Evolutionary conservation across 2,329 filamentous ascomycete genomes (phyloP), one percentile per base, ranked within the genome.

Genomic region (Phoma sp.): DNA sequence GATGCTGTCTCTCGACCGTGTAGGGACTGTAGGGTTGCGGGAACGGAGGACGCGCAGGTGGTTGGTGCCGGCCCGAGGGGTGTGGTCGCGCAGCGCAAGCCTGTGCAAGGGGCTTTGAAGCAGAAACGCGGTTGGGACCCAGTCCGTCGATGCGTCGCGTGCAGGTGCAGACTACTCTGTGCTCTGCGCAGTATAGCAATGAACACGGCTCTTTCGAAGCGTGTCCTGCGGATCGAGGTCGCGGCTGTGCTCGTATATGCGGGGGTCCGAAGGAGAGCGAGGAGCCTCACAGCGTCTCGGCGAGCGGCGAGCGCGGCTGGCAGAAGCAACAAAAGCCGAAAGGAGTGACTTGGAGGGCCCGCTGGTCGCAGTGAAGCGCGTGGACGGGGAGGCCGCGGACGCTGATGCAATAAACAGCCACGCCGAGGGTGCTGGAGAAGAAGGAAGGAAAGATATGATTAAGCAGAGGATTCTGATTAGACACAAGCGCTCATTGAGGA

Each of bases 61-160:
- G 46, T 23, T 74, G 73, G 73, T 69, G 68, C 72, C 73, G 71
- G 73, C 73, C 74, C 75, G 75, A 74, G 65, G 75, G 68, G 20
- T 32, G 50, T 39, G 30, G 32, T 47, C 64, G 65, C 61, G 63
- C 60, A 62, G 55, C 51, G 64, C 56, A 58, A 53, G 64, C 53
- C 56, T 63, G 63, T 64, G 62, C 56, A 47, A 42, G 56, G 51
- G 51, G 51, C 32, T 34, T 34, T 37, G 5, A 39, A 25, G 50
- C 50, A 53, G 50, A 23, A 36, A 43, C 32, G 43, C 43, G 25
- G 32, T 47, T 47, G 38, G 42, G 50, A 53, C 26, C 50, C 43
- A 47, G 50, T 47, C 50, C 37, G 18, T 26, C 21, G 37, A 48
- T 34, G 51, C 38, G 51, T 46, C 2, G 37, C 17, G 39, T 38